Percentiles rank a stretch among this genome's conserved stretches.
Conservation (phyloP, 2,329 filamentous ascomycete genomes). For the Trichophyton equinum region DNA sequence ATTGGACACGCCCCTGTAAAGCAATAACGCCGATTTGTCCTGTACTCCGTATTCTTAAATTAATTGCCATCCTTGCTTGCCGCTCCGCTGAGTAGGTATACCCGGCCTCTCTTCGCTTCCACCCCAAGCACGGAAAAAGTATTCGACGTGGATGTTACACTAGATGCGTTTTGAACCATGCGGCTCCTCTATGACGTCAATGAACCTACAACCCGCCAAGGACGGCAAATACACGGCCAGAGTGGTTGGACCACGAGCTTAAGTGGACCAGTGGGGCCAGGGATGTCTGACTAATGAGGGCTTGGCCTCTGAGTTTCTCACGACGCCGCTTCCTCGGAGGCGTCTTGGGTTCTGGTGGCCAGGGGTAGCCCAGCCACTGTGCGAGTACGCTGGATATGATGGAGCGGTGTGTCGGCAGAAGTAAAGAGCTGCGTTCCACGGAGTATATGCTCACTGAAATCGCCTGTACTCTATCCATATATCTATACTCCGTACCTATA, state of each 20-base stretch:
- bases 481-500: neutral
- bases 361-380: too few relatives aligned
- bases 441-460: too few relatives aligned
- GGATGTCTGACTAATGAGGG: neutral
- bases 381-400: too few relatives aligned
- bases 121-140: neutral
- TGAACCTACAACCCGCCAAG: neutral
- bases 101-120: neutral
- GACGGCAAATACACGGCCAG: neutral
- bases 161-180: neutral
- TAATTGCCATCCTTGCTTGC: neutral
- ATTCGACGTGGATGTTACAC: neutral
- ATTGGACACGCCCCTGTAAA: neutral
- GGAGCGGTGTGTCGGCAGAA: too few relatives aligned
- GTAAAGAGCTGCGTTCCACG: too few relatives aligned
- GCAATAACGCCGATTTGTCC: neutral
- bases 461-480: neutral
- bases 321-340: neutral
- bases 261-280: neutral
- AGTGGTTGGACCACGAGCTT: neutral
- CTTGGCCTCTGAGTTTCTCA: neutral
- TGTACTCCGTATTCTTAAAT: neutral
- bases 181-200: neutral
- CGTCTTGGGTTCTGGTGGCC: neutral
- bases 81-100: neutral